These are phyloP conservation scores for Solanum gracilifrons DNA, from an alignment of 257 asterid species.

Conservation along the genomic window DNA sequence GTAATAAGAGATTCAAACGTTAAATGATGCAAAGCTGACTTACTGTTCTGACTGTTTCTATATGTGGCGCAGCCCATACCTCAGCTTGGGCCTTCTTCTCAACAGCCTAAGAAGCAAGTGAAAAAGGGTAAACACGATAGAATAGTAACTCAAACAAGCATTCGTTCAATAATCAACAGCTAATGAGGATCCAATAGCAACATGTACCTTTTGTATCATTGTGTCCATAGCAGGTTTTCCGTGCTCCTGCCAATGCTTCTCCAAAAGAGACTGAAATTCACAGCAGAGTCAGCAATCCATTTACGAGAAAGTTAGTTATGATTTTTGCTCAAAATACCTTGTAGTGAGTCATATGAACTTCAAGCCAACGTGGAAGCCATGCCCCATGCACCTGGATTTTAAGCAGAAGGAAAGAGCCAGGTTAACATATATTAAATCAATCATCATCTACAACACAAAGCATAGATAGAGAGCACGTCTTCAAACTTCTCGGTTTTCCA, in stretches of 20 bases:
- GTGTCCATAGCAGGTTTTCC: constrained; percentile 75
- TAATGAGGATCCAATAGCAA: neutral
- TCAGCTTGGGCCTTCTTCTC: constrained; percentile 75
- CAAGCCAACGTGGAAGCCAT: constrained; percentile 94
- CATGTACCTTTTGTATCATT: constrained; percentile 48
- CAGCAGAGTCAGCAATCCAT: constrained; percentile 1
- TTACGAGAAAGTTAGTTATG: neutral
- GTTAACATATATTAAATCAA: neutral
- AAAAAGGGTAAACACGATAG: neutral
- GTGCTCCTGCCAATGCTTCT: constrained; percentile 66
- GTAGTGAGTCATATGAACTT: constrained; percentile 25
- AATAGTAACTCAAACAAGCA: neutral
- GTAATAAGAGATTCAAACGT: neutral
- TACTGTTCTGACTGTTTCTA: constrained; percentile 67
- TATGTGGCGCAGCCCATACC: constrained; percentile 84
- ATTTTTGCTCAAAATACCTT: constrained; percentile 31
- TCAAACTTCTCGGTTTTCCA: neutral
- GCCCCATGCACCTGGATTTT: constrained; percentile 58
- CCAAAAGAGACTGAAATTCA: constrained; percentile 43
- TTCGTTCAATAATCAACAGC: neutral
- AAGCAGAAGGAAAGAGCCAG: constrained; percentile 1
- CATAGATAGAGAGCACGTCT: neutral
- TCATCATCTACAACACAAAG: neutral
- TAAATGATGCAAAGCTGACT: constrained; percentile 13
- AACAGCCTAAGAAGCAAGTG: constrained; percentile 33